A percentile compares a stretch with the other conserved stretches of the same genome.
phyloP scores from a whole-genome alignment of 257 asterid genomes.

The Ilex asprella region DNA sequence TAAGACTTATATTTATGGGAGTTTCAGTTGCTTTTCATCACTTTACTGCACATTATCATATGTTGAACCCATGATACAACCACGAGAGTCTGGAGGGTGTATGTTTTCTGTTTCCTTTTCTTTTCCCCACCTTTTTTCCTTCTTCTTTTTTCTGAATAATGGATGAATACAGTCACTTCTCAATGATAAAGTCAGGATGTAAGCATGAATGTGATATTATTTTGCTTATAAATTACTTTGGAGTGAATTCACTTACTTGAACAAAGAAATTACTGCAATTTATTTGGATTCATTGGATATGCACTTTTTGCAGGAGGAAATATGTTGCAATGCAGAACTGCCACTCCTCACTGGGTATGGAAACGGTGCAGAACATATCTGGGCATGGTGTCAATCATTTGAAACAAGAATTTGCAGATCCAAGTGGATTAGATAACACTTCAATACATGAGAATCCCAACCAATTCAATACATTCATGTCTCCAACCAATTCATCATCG shows the following conservation, averaged over 20 bases:
- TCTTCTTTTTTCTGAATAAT: too few species aligned
- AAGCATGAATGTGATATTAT: too few species aligned
- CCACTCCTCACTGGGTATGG: slow-evolving; percentile 46
- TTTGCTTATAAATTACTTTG: too few species aligned
- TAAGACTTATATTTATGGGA: not conserved
- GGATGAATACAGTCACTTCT: too few species aligned
- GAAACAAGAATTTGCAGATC: slow-evolving; percentile 19
- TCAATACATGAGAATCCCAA: slow-evolving; percentile 17
- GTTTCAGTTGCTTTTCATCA: not conserved
- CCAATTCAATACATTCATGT: slow-evolving; percentile 19
- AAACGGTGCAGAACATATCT: slow-evolving; percentile 37
- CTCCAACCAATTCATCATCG: slow-evolving; percentile 43
- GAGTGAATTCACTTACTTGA: too few species aligned
- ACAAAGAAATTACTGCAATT: not conserved
- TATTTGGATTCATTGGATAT: not conserved
- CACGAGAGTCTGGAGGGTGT: not conserved
- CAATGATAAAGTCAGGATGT: too few species aligned
- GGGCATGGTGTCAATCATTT: slow-evolving; percentile 30
- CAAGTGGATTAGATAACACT: slow-evolving; percentile 17
- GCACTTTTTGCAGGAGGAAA: slow-evolving; percentile 51
- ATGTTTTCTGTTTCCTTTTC: not conserved
- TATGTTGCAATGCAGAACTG: slow-evolving; percentile 69
- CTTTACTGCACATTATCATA: not conserved
- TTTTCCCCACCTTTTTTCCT: too few species aligned
- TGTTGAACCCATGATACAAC: not conserved